Base-by-base conservation (phyloP, 345 rosid species). In the Camelina sativa region DNA sequence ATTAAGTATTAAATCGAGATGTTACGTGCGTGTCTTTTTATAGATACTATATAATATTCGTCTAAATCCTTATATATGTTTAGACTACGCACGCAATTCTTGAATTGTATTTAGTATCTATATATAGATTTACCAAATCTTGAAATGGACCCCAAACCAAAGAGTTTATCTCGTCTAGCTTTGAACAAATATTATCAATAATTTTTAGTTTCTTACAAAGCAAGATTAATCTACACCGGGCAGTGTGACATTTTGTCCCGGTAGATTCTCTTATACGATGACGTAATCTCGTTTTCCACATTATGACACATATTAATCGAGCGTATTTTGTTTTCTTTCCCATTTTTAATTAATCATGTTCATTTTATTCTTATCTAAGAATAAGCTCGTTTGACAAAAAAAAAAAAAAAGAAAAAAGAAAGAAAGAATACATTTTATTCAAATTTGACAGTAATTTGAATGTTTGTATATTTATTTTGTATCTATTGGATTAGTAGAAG, bases 1-100 rank as follows among this genome's bases (percentile, higher is more conserved):
- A 55, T 7, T 34, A 28, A 28, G 43, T 46, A 44, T 69, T 62
- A 34, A 75, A 73, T 62, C 64, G 70, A 69, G 64, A 76, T 68
- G 70, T 62, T 76, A 76, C 74, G 75, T 76, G 79, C 57, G 75
- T 76, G 74, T 43, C 74, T 53, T 69, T 76, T 76, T 69, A 76
- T 69, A 69, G 80, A 76, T 76, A 76, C 80, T 76, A 62, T 76
- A 62, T 44, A 30, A 11, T 76, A 76, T 69, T 44, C 28, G 60
- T 67, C 46, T 60, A 76, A 52, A 20, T n/a, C 51, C 52, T 61
- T 44, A 23, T 10, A 34, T 23, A 23, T 65, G 32, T 46, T 69
- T 43, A 55, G 70, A 62, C 54, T 76, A 62, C 43, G 75, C 80
- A 62, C 80, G 69, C 80, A 76, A 44, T 44, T 54, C 75, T 62